These are phyloP conservation scores for Candolleomyces efflorescens DNA, from an alignment of 768 basidiomycete species.

Conservation along the genomic window DNA sequence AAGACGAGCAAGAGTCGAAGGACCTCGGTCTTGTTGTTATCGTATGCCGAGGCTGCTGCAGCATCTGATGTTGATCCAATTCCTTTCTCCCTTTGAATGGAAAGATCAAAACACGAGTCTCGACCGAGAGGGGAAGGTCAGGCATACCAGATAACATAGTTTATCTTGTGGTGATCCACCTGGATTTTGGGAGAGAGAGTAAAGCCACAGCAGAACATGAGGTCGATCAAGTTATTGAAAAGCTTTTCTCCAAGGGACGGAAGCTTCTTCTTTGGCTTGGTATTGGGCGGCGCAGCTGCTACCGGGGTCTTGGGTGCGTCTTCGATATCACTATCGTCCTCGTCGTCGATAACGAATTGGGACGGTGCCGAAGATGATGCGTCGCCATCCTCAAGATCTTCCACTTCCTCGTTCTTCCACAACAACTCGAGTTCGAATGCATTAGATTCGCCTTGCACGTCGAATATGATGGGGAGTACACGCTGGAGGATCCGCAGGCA, in stretches of 20 bases:
- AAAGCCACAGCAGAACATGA: slow-evolving; percentile 92
- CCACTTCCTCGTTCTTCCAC: slow-evolving; percentile 67
- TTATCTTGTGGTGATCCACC: slow-evolving; percentile 76
- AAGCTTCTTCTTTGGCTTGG: slow-evolving; percentile 37
- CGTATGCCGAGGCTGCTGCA: slow-evolving; percentile 57
- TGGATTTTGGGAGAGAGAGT: slow-evolving; percentile 78
- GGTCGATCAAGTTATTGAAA: slow-evolving; percentile 75
- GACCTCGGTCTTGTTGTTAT: slow-evolving; percentile 84
- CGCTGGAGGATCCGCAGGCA: slow-evolving; percentile 89
- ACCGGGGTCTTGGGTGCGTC: slow-evolving; percentile 20
- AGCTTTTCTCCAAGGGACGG: slow-evolving; percentile 83
- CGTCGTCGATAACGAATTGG: slow-evolving; percentile 88
- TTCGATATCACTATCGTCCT: slow-evolving; percentile 40
- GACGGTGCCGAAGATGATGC: slow-evolving; percentile 19
- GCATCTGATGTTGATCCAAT: slow-evolving; percentile 83
- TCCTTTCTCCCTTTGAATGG: slow-evolving; percentile 77
- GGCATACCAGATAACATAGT: slow-evolving; percentile 83
- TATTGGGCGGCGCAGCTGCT: slow-evolving; percentile 10
- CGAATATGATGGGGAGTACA: slow-evolving; percentile 87
- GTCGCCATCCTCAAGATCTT: slow-evolving; percentile 26
- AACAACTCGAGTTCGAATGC: slow-evolving; percentile 75
- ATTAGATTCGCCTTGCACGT: slow-evolving; percentile 66
- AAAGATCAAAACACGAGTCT: slow-evolving; percentile 2
- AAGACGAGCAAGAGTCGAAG: slow-evolving; percentile 84
- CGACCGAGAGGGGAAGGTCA: neutral